Percentiles rank a stretch among this genome's conserved stretches.
These are phyloP conservation scores for Aspergillus fischeri DNA, from an alignment of 2,329 filamentous ascomycete species.

Conservation along the genomic window DNA sequence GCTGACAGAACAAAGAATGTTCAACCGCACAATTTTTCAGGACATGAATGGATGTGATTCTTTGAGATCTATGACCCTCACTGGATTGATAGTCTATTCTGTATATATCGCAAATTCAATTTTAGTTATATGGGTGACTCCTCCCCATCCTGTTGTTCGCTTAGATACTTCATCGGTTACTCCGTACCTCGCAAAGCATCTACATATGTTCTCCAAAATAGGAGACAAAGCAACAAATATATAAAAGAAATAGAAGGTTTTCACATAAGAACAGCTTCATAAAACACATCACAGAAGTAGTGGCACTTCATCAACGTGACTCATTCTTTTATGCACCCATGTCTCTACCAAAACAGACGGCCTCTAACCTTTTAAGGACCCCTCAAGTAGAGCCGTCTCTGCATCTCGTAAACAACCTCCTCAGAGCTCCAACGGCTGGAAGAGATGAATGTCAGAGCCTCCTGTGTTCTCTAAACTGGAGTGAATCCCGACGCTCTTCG, in stretches of 20 bases:
- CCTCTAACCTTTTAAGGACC: conserved; percentile 5
- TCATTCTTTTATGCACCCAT: conserved; percentile 14
- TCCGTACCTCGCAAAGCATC: conserved; percentile 18
- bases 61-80: background rate
- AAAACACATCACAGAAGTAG: conserved; percentile 29
- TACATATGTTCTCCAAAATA: conserved; percentile 22
- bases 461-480: conserved; percentile 31
- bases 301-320: conserved; percentile 25
- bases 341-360: conserved; percentile 10
- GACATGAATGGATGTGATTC: background rate
- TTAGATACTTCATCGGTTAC: conserved; percentile 5
- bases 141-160: background rate
- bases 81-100: background rate
- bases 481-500: conserved; percentile 26
- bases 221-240: conserved; percentile 20
- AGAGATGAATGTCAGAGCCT: conserved; percentile 16
- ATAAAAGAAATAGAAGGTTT: conserved; percentile 19
- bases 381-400: background rate
- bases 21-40: background rate
- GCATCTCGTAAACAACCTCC: conserved; percentile 1
- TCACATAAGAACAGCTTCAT: conserved; percentile 29
- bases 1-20: background rate
- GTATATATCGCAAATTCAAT: background rate
- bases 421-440: conserved; percentile 10
- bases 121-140: background rate